Base-by-base conservation (phyloP, 2,329 filamentous ascomycete genomes). In the Diaporthe sp. region DNA sequence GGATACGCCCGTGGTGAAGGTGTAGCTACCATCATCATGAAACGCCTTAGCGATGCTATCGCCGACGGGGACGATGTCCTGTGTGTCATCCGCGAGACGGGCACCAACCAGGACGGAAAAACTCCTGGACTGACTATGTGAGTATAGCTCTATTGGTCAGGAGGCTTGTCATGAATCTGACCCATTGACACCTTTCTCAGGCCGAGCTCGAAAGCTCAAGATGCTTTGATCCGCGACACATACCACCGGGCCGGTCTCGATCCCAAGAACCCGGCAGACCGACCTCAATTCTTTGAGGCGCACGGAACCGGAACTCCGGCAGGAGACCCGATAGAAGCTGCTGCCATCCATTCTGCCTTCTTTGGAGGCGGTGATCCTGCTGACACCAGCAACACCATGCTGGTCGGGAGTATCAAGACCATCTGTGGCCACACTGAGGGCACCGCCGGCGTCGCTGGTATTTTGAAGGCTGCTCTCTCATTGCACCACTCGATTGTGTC, bases 1-100 rank as follows among this genome's bases (percentile, higher is more conserved):
- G 89, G 88, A 0, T 90, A 90, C 74, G 87, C 83, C 0, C 82
- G 88, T 17, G 88, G 87, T 2, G 88, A 90, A 73, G 89, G 88
- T 1, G 77, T 86, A 10, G 86, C 82, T 0, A 81, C 84, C 1
- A 39, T 90, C 0, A 73, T 89, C 0, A 75, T 90, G 1, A 90
- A 90, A 19, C 15, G 39, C 15, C 39, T 42, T 1, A 42, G 15
- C 15, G 39, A 42, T 7, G 39, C 39, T 1, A 12, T 15, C 5
- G 12, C 17, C 39, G 56, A 59, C 10, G 56, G 56, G n/a, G 56
- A 59, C 25, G n/a, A 59, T 17, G 5, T 59, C 35, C 22, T 25
- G 35, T 59, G 56, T 42, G n/a, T 42, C 56, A 59, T 59, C 35
- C 35, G 35, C 13, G 56, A 59, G 25, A 42, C 56, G 12, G 56